phyloP scores from a whole-genome alignment of 177 flowering plant genomes.

The Vitis hybrid region DNA sequence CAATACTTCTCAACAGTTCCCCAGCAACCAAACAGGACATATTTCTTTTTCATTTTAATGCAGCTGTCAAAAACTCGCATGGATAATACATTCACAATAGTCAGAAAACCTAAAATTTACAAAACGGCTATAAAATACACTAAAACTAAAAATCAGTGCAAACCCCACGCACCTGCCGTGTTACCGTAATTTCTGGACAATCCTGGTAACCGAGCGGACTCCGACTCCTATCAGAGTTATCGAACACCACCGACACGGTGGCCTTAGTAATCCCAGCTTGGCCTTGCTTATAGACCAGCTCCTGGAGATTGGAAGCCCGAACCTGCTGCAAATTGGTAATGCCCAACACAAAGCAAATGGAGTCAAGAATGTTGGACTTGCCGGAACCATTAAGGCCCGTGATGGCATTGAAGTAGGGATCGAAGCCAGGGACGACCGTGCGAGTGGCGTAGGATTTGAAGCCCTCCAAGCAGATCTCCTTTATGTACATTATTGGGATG shows the following conservation, averaged over 20 bases:
- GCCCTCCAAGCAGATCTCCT: constrained; percentile 91
- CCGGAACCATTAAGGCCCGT: constrained; percentile 98
- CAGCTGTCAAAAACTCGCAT: too few species aligned
- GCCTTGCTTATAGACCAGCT: constrained; percentile 99
- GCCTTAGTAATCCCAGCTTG: constrained; percentile 99
- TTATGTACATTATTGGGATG: constrained; percentile 58
- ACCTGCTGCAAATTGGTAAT: constrained; percentile 98
- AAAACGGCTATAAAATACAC: not conserved
- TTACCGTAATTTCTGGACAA: constrained; percentile 83
- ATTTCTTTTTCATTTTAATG: too few species aligned
- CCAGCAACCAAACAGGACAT: too few species aligned
- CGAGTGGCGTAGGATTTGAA: constrained; percentile 97
- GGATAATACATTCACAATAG: too few species aligned
- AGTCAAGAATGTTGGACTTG: constrained; percentile 94
- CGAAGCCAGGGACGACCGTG: constrained; percentile 93
- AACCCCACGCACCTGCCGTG: constrained; percentile 67
- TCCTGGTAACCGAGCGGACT: constrained; percentile 98
- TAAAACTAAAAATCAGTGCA: not conserved
- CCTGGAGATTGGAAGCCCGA: constrained; percentile 95
- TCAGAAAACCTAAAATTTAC: too few species aligned
- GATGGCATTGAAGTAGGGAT: constrained; percentile 92
- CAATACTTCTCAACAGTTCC: too few species aligned
- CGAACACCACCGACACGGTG: constrained; percentile 88
- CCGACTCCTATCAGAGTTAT: constrained; percentile 70
- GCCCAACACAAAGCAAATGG: constrained; percentile 95